These are phyloP conservation scores for Yamadazyma sp. DNA, from an alignment of 805 yeast genomes.

Conservation along the genomic window DNA sequence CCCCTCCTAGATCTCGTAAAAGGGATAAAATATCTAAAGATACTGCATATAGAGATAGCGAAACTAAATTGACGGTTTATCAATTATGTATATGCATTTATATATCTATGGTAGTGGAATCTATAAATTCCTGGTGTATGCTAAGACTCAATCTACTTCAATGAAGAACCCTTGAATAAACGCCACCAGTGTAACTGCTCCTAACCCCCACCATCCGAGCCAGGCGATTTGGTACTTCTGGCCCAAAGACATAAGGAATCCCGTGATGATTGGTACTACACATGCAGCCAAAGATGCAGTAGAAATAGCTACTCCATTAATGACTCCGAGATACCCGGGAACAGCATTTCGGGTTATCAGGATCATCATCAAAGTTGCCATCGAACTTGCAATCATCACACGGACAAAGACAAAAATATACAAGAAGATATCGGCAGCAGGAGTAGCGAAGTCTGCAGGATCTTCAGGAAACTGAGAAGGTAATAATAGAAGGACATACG, in stretches of 20 bases:
- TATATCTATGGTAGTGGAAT: no score
- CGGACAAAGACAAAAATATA: slow-evolving; percentile 22
- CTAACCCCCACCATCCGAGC: slow-evolving; percentile 34
- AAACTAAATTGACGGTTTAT: no score
- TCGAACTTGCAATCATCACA: slow-evolving; percentile 39
- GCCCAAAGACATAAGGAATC: slow-evolving; percentile 35
- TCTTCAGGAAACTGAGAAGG: slow-evolving; percentile 34
- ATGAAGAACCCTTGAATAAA: slow-evolving; percentile 12
- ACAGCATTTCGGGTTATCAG: slow-evolving; percentile 54
- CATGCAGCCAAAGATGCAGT: slow-evolving; percentile 54
- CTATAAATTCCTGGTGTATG: no score
- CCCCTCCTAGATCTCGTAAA: no score
- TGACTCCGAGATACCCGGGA: slow-evolving; percentile 51
- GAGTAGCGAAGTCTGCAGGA: slow-evolving; percentile 25
- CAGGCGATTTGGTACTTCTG: slow-evolving; percentile 22
- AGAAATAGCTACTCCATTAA: slow-evolving; percentile 57
- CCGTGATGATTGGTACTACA: slow-evolving; percentile 57
- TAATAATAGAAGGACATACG: slow-evolving; percentile 47
- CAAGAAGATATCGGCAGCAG: slow-evolving; percentile 25
- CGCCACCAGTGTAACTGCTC: slow-evolving; percentile 12
- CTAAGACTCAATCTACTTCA: slow-evolving; percentile 4
- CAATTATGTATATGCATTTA: no score
- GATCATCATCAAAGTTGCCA: slow-evolving; percentile 52
- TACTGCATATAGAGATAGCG: no score
- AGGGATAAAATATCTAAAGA: no score